Evolutionary conservation across 2,329 filamentous ascomycete genomes (phyloP).

Genomic region (Talaromyces funiculosus): DNA sequence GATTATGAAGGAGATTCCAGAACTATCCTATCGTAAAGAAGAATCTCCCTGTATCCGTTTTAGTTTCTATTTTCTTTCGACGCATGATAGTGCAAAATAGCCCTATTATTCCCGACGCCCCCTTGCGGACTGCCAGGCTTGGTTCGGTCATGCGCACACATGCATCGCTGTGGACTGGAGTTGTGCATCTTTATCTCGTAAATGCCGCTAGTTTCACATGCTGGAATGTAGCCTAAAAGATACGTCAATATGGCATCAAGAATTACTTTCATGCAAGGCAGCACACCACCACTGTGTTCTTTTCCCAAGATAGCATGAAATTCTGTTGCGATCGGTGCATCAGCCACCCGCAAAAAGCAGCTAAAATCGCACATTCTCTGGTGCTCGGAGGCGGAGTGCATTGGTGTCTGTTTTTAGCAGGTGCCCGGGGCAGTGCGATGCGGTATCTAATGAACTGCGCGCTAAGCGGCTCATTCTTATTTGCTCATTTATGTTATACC

Average conservation of each 20-base stretch:
- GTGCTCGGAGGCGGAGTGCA: neutral
- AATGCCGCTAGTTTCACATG: neutral
- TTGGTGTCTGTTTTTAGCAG: neutral
- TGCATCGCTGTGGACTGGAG: neutral
- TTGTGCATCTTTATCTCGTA: neutral
- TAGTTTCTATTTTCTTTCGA: too few relatives aligned
- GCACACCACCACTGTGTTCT: neutral
- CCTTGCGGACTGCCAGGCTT: neutral
- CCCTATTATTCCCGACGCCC: neutral
- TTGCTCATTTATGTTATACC: neutral
- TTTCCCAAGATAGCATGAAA: neutral
- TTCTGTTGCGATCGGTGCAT: neutral
- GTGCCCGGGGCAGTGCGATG: conserved; percentile 1
- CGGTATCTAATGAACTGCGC: neutral
- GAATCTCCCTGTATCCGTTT: too few relatives aligned
- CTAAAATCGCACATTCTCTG: neutral
- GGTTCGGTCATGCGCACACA: too few relatives aligned
- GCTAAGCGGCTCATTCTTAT: neutral
- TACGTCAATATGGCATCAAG: neutral
- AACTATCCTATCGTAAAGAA: too few relatives aligned
- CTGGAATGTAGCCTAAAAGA: neutral
- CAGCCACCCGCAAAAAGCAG: neutral
- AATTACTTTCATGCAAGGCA: neutral
- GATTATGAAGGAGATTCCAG: too few relatives aligned
- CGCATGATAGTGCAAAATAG: neutral